Evolutionary conservation across 768 basidiomycete species (phyloP).

Genomic region (Mycena haematopus): DNA sequence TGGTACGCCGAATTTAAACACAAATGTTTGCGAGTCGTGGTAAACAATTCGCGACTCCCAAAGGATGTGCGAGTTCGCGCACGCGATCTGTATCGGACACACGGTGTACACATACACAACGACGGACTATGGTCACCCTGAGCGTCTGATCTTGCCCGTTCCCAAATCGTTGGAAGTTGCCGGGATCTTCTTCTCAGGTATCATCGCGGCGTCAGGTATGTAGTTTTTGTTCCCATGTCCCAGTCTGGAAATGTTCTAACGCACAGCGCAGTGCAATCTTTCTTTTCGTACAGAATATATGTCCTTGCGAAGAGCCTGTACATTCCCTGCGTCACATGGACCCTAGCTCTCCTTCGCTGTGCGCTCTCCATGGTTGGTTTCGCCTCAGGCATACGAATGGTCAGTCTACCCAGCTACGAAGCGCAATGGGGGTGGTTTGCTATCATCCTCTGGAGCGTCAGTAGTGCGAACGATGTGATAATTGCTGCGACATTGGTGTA

Average conservation of each 20-base stretch:
- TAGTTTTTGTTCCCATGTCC: background rate
- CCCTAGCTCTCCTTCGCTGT: background rate
- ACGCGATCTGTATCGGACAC: background rate
- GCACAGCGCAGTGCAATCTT: background rate
- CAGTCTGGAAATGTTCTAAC: background rate
- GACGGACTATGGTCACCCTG: background rate
- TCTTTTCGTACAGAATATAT: conserved; percentile 7
- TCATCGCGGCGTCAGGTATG: background rate
- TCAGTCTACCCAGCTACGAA: background rate
- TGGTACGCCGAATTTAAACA: background rate
- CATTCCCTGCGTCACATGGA: background rate
- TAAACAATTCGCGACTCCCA: background rate
- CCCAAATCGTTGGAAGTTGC: background rate
- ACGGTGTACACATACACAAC: background rate
- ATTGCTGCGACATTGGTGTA: conserved; percentile 2
- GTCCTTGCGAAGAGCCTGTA: background rate
- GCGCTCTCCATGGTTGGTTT: background rate
- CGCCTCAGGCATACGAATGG: background rate
- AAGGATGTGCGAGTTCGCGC: conserved; percentile 1
- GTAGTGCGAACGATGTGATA: background rate
- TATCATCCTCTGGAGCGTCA: background rate
- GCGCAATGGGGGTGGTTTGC: conserved; percentile 6
- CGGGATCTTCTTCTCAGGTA: background rate
- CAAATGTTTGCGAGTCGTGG: background rate
- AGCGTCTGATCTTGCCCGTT: background rate